Evolutionary conservation across 805 yeast genomes (phyloP), one percentile per base, ranked within the genome.

Genomic region (Cyberlindnera subsufficiens): DNA sequence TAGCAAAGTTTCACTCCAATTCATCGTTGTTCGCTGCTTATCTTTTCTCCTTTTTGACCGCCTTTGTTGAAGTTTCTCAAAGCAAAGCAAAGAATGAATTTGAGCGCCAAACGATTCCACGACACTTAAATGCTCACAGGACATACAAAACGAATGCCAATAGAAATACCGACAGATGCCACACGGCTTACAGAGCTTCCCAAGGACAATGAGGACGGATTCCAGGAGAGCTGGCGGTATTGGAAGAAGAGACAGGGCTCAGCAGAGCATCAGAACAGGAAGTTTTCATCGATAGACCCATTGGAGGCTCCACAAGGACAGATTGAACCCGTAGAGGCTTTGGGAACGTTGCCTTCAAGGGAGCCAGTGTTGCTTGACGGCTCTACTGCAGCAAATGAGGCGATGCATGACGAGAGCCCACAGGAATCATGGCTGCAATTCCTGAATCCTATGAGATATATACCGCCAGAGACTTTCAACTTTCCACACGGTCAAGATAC

Each of bases 231-330:
- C 40, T 54, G 59, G 59, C 33, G 42, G 9, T 45, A 45, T 31
- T 54, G 59, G 59, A 54, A 54, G 44, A 44, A 42, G 36, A 40
- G 44, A 15, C 54, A 52, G 38, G 57, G 56, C 17, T 53, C 57
- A 1, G 54, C 55, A 7, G 53, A 51, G 32, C 40, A 44, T 16
- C 38, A 36, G 4, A 42, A 31, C 34, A 43, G 53, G 15, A 45
- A 42, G 31, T 18, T 45, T 20, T 49, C 56, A 2, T 43, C 52
- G 4, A 35, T 54, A 1, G 55, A 54, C 29, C 56, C 56, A 1
- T 25, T 51, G 33, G 27, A 37, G 7, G 8, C n/a, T 16, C 14
- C 32, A 29, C 32, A 27, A 15, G 32, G 25, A 16, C 10, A 16
- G 33, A 15, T 11, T 15, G 15, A 14, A 16, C 13, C 19, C 10